Evolutionary conservation across 495 filamentous ascomycete genomes (phyloP), one percentile per base, ranked within the genome.

Genomic region (Glutinoglossum americanum): DNA sequence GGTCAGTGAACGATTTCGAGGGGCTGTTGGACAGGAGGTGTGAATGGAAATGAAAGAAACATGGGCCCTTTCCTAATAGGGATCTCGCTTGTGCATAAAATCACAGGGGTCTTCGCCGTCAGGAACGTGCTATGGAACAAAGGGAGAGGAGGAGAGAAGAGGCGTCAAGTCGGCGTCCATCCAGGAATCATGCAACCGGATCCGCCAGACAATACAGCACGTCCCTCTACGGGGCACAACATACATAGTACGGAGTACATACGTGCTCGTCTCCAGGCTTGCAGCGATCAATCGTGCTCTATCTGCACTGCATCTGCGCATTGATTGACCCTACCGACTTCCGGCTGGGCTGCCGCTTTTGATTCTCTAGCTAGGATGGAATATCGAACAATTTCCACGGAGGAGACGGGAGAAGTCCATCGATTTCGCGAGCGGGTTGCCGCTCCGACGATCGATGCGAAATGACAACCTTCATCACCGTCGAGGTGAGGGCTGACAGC

Each of bases 21-120:
- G 49, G 49, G 49, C 49, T 32, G 49, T 53, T 53, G 49, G 28
- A 53, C 49, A 45, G 54, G 54, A 56, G 54, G 37, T 56, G 54
- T 13, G 54, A 56, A 56, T 56, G 28, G 27, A 56, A 56, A 56
- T 56, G 54, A 56, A 23, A 56, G 54, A 56, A 56, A 39, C 27
- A 45, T 33, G 28, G 37, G 8, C 23, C 54, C 27, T 37, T 56
- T 32, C 54, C 54, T 41, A 21, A 33, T 56, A 11, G 54, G 23
- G 54, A 13, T 4, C 54, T 56, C 54, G 54, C 37, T 56, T 56
- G 54, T 39, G 25, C 11, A 23, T 19, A 13, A n/a, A n/a, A 15
- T 13, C 19, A 17, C 54, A 41, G 54, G 30, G 54, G 27, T 56
- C 37, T 37, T 21, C 1, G 32, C 13, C 10, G 37, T 3, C 28